Evolutionary conservation across 225 moss, liverwort and hornwort genomes (phyloP).

Genomic region (Rhytidiadelphus loreus): DNA sequence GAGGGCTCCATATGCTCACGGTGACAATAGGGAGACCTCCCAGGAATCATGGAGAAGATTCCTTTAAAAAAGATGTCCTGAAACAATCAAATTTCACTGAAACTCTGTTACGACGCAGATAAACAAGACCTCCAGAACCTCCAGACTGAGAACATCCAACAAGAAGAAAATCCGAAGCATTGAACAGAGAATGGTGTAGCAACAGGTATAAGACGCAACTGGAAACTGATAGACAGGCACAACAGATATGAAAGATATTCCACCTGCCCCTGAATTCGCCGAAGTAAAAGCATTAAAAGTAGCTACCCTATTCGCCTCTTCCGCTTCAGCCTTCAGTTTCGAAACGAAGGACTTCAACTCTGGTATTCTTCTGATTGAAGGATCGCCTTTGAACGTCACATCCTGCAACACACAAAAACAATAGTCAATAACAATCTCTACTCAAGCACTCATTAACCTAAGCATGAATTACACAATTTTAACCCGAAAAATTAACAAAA

Average conservation of each 20-base stretch:
- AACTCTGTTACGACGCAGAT: background rate
- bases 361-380: slow-evolving; percentile 58
- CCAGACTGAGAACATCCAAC: background rate
- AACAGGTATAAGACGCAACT: background rate
- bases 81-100: background rate
- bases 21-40: background rate
- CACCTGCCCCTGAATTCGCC: slow-evolving; percentile 25
- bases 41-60: background rate
- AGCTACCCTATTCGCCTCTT: slow-evolving; percentile 44
- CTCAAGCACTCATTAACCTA: background rate
- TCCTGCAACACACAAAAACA: slow-evolving; percentile 18
- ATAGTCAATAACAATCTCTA: background rate
- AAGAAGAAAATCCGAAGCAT: background rate
- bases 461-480: background rate
- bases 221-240: background rate
- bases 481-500: background rate
- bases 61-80: background rate
- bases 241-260: background rate
- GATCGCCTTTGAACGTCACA: slow-evolving; percentile 80
- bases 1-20: background rate
- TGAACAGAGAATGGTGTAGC: background rate
- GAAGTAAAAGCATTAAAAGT: slow-evolving; percentile 31
- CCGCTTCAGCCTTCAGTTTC: slow-evolving; percentile 56
- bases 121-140: background rate
- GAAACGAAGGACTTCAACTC: slow-evolving; percentile 66